These are phyloP conservation scores for Ciborinia camelliae DNA, from an alignment of 2,329 filamentous ascomycete genomes.

Conservation along the genomic window DNA sequence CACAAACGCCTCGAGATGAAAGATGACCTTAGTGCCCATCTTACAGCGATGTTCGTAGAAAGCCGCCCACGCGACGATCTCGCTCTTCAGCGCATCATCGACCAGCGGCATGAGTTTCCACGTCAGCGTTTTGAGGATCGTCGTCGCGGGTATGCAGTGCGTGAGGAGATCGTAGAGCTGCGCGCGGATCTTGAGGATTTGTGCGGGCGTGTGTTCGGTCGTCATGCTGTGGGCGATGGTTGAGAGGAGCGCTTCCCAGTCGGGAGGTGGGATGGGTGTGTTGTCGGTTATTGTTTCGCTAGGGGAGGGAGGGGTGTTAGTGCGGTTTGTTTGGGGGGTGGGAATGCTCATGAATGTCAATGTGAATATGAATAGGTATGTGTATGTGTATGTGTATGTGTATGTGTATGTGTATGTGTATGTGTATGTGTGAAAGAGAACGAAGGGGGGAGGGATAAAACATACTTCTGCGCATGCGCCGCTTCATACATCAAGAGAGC, in stretches of 20 bases:
- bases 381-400: too few relatives aligned
- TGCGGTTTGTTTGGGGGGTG: neutral
- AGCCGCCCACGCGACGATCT: conserved; percentile 92
- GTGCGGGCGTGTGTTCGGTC: conserved; percentile 84
- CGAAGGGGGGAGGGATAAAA: conserved; percentile 22
- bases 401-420: too few relatives aligned
- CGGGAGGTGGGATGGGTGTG: conserved; percentile 87
- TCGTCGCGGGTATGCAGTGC: conserved; percentile 94
- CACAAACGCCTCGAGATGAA: conserved; percentile 96
- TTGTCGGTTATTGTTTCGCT: conserved; percentile 88
- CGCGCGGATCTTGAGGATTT: conserved; percentile 81
- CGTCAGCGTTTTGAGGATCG: conserved; percentile 88
- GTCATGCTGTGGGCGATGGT: conserved; percentile 93
- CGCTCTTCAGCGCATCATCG: conserved; percentile 84
- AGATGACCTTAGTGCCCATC: conserved; percentile 91
- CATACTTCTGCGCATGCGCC: conserved; percentile 94
- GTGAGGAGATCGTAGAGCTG: conserved; percentile 97
- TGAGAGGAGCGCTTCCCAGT: conserved; percentile 91
- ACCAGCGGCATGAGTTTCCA: conserved; percentile 87
- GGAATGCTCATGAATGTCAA: too few relatives aligned
- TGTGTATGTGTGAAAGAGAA: neutral
- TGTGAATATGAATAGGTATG: too few relatives aligned
- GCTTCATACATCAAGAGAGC: conserved; percentile 96
- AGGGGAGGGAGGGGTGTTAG: conserved; percentile 19
- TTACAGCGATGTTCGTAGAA: conserved; percentile 97